Percentiles rank a stretch among this genome's conserved stretches.
phyloP scores from a whole-genome alignment of 495 filamentous ascomycete genomes.

The Neurospora sp. region DNA sequence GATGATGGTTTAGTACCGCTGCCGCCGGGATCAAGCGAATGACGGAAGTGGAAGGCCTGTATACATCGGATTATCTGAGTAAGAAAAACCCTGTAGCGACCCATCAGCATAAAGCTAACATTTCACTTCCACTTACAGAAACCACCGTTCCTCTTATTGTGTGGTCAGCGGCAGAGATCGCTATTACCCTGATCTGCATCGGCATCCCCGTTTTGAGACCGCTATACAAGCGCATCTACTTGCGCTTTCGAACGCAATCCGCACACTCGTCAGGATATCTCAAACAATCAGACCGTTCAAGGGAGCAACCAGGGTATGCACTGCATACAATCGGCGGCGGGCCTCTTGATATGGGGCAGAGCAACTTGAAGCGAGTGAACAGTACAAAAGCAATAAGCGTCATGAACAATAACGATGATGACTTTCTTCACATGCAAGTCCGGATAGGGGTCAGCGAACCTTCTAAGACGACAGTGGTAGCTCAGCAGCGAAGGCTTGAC shows the following conservation, averaged over 20 bases:
- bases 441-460: not conserved
- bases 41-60: constrained; percentile 12
- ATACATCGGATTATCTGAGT: constrained; percentile 12
- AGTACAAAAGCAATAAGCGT: not conserved
- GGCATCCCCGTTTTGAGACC: constrained; percentile 14
- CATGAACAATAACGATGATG: not conserved
- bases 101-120: not conserved
- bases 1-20: constrained; percentile 6
- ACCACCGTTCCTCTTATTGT: constrained; percentile 16
- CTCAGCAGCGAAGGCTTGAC: not conserved
- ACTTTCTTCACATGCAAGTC: not conserved
- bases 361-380: not conserved
- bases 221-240: constrained; percentile 6
- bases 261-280: not conserved
- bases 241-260: not conserved
- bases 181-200: constrained; percentile 19
- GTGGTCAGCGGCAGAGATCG: constrained; percentile 16
- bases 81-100: not conserved
- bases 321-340: constrained; percentile 4
- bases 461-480: not conserved
- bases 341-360: not conserved
- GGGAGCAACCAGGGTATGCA: not conserved
- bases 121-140: constrained; percentile 3
- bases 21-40: constrained; percentile 15
- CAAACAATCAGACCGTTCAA: not conserved